Conservation (phyloP, 139 green algal genomes). For the Zygnema cylindricum region DNA sequence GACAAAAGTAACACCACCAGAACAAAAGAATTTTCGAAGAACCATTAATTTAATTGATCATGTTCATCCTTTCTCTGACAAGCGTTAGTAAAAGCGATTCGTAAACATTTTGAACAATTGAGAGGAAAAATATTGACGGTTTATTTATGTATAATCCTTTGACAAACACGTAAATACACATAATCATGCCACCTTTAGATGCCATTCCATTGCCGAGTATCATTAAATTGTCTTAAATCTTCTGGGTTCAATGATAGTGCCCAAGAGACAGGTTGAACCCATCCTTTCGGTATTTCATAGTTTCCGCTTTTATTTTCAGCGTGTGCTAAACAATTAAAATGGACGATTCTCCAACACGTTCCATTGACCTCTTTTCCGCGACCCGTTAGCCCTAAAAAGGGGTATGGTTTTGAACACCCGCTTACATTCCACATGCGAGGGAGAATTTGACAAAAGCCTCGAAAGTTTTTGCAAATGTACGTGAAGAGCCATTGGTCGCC, state of each 20-base stretch:
- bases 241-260: background rate
- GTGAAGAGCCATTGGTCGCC: slow-evolving; percentile 32
- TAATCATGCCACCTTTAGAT: too few species aligned
- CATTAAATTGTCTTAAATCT: too few species aligned
- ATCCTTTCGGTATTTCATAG: slow-evolving; percentile 10
- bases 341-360: slow-evolving; percentile 25
- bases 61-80: too few species aligned
- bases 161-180: too few species aligned
- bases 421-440: slow-evolving; percentile 42
- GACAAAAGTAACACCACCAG: too few species aligned
- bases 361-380: slow-evolving; percentile 13
- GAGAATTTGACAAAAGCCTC: background rate
- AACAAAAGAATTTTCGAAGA: too few species aligned
- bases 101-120: too few species aligned
- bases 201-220: too few species aligned
- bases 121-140: too few species aligned
- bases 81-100: too few species aligned
- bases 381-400: slow-evolving; percentile 14
- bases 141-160: too few species aligned
- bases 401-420: slow-evolving; percentile 30
- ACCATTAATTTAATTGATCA: too few species aligned
- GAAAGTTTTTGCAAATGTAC: slow-evolving; percentile 25
- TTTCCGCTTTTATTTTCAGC: background rate
- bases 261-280: background rate
- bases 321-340: slow-evolving; percentile 45